Evolutionary conservation across 2,329 filamentous ascomycete species (phyloP), one percentile per base, ranked within the genome.

Genomic region (Scytalidium sp.): DNA sequence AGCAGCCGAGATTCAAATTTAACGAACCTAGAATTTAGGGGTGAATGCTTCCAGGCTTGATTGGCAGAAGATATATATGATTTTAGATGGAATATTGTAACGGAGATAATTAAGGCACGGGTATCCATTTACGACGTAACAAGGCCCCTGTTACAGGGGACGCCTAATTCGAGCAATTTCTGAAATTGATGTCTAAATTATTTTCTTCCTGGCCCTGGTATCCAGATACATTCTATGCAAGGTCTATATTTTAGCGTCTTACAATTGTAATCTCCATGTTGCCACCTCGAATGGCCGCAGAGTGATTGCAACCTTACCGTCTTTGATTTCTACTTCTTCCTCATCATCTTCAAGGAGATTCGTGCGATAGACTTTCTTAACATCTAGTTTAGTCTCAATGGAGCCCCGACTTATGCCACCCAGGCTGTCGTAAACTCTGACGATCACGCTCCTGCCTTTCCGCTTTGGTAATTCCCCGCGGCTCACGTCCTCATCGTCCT

Each of bases 291-390:
- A 96, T 19, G 90, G 81, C 59, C 87, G 78, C 57, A 96, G 65
- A 47, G 80, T 78, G 58, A 94, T 80, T 42, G 75, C 66, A 50
- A 89, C 80, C 58, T 72, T 68, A 54, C 73, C 76, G 54, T 69
- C 62, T 50, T 69, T 61, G 32, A 71, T 64, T 13, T 68, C 60
- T 50, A 90, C 60, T 63, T 84, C 82, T 56, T 90, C 85, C 49
- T 84, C 69, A 60, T 96, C 88, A 67, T 99, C 94, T 67, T 99
- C 94, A 25, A 99, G 72, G 54, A 95, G 67, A 70, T 96, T 97
- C 40, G 84, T 85, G 78, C 90, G 96, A 71, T 78, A 86, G 25
- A 88, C 90, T 60, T 81, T 84, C 73, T 85, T 86, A 21, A 97
- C 83, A 22, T 83, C 74, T 67, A 93, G 80, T 8, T 71, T 77